Evolutionary conservation across 2,329 filamentous ascomycete species (phyloP).

Genomic region (Pleoardoris graminearum): DNA sequence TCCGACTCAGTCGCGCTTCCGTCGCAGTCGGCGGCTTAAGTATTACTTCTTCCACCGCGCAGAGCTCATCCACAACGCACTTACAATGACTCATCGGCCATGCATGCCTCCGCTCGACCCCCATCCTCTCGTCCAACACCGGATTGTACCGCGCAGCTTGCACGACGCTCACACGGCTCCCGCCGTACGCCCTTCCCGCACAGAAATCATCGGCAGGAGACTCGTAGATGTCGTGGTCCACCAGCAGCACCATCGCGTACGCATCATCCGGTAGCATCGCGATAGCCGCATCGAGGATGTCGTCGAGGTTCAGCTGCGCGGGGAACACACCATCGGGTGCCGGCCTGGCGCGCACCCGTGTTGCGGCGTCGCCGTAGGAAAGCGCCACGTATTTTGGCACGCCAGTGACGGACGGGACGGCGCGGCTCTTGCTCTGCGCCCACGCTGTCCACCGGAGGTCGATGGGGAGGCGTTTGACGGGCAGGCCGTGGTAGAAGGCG

Average conservation of each 20-base stretch:
- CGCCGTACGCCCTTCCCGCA: conserved; percentile 68
- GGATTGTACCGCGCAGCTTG: conserved; percentile 66
- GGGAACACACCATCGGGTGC: conserved; percentile 53
- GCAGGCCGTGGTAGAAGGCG: conserved; percentile 60
- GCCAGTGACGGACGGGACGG: conserved; percentile 2
- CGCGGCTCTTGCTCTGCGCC: conserved; percentile 33
- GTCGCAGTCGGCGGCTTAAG: conserved; percentile 11
- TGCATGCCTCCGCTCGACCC: conserved; percentile 56
- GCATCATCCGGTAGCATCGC: conserved; percentile 60
- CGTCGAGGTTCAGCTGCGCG: conserved; percentile 62
- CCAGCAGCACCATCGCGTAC: conserved; percentile 60
- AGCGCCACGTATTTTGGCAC: conserved; percentile 53
- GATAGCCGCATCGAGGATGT: conserved; percentile 63
- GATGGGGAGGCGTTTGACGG: conserved; percentile 51
- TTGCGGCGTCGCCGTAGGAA: conserved; percentile 38
- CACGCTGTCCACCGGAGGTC: conserved; percentile 55
- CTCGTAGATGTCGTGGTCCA: conserved; percentile 67
- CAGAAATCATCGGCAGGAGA: conserved; percentile 68
- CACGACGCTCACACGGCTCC: conserved; percentile 64
- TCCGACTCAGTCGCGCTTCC: conserved; percentile 16
- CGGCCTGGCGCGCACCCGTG: conserved; percentile 57
- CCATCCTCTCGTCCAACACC: conserved; percentile 47
- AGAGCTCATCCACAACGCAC: conserved; percentile 52
- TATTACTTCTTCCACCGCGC: conserved; percentile 26
- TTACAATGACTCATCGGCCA: conserved; percentile 69